Base-by-base conservation (phyloP, 73 alveolate genomes). In the Paramecium caudatum region DNA sequence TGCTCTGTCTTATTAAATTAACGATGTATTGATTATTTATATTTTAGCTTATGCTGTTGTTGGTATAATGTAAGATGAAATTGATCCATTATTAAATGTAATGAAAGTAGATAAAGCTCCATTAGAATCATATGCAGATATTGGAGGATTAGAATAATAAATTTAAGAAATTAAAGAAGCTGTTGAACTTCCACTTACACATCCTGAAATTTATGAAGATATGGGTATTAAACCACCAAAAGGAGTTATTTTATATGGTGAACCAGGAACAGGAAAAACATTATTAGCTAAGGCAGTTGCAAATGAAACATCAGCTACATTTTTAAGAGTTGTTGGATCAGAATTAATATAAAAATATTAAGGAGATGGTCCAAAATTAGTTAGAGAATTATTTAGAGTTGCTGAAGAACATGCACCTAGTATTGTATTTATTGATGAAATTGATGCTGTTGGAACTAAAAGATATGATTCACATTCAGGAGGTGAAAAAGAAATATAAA, bases 401-500 rank as follows among this genome's bases (percentile, higher is more conserved):
- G 99, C 99, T 0, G 98, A 96, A 87, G 99, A 98, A 61, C 99
- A 95, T 86, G 99, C 99, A 10, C 99, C 99, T n/a, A 95, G 99
- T 41, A 98, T 98, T 82, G 99, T 98, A 10, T 98, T 98, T 91
- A 98, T 98, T 82, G 99, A 98, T 94, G 99, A 98, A 95, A 97
- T 98, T 90, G 99, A 98, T 95, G 99, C 99, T 36, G 97, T 98
- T 78, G 99, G 99, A 41, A 97, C 99, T 30, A 98, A 98, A 95
- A 93, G 99, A 92, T 97, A 97, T 91, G 99, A 98, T 88, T 92
- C 99, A 3, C 93, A 96, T 68, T 95, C 99, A 25, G 99, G 99
- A 16, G 99, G 99, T 13, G 99, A 98, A 92, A 97, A 97, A 90
- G 99, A 98, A 93, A 98, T 98, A 84, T 98, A 98, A 93, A 97